Evolutionary conservation across 139 green algal species (phyloP).

Genomic region (Cymbomonas tetramitiformis): DNA sequence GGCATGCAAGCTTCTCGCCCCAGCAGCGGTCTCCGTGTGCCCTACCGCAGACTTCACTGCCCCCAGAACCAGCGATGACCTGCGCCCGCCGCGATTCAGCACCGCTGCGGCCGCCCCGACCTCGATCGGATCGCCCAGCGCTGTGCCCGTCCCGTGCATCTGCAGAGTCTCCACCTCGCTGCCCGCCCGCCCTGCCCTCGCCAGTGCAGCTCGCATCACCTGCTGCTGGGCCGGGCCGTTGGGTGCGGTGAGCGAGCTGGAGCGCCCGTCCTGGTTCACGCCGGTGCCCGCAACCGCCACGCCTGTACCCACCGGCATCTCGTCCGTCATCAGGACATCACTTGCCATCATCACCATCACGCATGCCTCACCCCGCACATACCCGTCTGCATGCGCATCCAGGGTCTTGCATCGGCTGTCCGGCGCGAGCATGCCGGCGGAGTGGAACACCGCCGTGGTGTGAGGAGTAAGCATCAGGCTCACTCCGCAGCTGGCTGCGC

Average conservation of each 20-base stretch:
- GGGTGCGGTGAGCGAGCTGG: conserved; percentile 64
- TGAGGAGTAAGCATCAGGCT: background rate
- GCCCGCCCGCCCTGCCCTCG: conserved; percentile 14
- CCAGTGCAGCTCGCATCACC: conserved; percentile 45
- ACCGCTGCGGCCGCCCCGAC: background rate
- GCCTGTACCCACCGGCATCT: background rate
- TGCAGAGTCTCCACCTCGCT: background rate
- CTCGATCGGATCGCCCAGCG: conserved; percentile 37
- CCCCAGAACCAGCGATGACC: background rate
- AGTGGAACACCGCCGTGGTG: conserved; percentile 30
- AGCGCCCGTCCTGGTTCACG: conserved; percentile 49
- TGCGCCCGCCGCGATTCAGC: background rate
- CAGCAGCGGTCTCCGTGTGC: conserved; percentile 12
- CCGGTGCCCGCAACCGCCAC: background rate
- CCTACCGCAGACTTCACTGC: conserved; percentile 6
- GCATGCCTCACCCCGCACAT: conserved; percentile 22
- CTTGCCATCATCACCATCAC: background rate
- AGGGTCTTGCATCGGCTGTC: conserved; percentile 27
- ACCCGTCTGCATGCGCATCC: conserved; percentile 19
- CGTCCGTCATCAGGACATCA: too few relatives aligned
- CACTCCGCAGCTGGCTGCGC: conserved; percentile 1
- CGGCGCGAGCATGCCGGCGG: conserved; percentile 31
- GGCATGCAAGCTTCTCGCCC: background rate
- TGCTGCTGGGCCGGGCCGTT: conserved; percentile 69
- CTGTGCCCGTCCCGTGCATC: conserved; percentile 24